Conservation (phyloP, 257 asterid species). For the Penstemon eatonii region DNA sequence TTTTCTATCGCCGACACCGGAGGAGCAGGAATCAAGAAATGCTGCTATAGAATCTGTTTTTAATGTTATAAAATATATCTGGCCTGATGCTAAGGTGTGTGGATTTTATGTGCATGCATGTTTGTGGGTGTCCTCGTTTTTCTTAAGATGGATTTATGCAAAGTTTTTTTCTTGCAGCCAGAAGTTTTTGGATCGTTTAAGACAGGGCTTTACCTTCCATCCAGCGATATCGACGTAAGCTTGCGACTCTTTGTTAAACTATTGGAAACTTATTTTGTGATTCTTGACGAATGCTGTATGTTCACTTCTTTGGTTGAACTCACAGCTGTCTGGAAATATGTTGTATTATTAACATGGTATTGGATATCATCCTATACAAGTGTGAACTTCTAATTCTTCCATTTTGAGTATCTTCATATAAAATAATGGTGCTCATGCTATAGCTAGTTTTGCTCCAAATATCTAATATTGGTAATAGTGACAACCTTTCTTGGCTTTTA, state of each 20-base stretch:
- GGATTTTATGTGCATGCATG: not conserved
- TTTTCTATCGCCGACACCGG: constrained; percentile 84
- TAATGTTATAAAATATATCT: constrained; percentile 77
- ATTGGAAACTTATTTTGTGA: not conserved
- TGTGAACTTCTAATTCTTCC: too few species aligned
- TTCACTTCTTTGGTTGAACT: too few species aligned
- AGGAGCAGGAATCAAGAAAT: constrained; percentile 70
- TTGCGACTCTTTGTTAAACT: not conserved
- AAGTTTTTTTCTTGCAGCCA: constrained; percentile 51
- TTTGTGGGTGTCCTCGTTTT: not conserved
- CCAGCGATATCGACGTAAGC: constrained; percentile 95
- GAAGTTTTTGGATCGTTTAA: constrained; percentile 96
- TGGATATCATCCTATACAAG: too few species aligned
- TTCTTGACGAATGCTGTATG: too few species aligned
- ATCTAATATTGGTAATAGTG: too few species aligned
- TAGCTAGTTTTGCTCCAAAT: too few species aligned
- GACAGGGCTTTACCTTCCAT: constrained; percentile 96
- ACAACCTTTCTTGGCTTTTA: too few species aligned
- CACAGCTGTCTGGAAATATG: too few species aligned
- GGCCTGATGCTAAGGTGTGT: constrained; percentile 86
- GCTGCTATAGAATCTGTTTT: constrained; percentile 77
- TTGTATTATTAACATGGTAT: too few species aligned
- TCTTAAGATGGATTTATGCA: not conserved
- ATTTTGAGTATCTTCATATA: too few species aligned
- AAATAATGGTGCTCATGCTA: too few species aligned